Evolutionary conservation across 179 eudicot genomes (phyloP), one percentile per base, ranked within the genome.

Genomic region (Monotropa hypopitys): DNA sequence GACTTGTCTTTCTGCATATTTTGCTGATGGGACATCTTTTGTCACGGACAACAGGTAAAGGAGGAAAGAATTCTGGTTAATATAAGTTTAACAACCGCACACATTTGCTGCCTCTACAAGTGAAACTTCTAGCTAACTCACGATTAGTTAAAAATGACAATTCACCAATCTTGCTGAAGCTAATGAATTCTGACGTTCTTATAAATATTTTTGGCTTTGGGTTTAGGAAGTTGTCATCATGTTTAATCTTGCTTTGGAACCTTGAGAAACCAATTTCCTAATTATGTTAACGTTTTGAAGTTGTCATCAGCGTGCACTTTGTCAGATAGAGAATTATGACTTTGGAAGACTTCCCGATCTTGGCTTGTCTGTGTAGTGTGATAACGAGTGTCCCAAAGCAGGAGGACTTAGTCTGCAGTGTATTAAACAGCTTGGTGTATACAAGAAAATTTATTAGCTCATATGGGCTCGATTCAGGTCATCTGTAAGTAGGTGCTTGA

Each of bases 1-100:
- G 85, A 83, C 88, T 84, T 46, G 85, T 76, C 93, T 95, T 74
- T 89, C 99, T 30, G 83, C 89, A 67, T 87, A 87, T 88, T 95
- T 95, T 81, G 93, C 97, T 74, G 97, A 91, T 79, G 95, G 93
- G 68, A 93, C 97, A 65, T 86, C 95, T 75, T 77, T 79, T 78
- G 84, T 90, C 77, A 85, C 80, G 71, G 84, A 80, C 28, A 80
- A 66, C 78, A 84, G 94, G 98, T 89, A 74, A 83, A 91, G 80
- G 78, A 75, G 70, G 15, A 56, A 32, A 30, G 51, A 66, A 50
- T 45, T 23, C 26, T 30, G 45, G 9, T 74, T 69, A 68, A 28
- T 59, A 0, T 30, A 23, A 42, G 18, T 53, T 57, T 47, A 21
- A 30, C 18, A 57, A n/a, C 67, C 59, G n/a, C 11, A 30, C 3